Evolutionary conservation across 805 yeast genomes (phyloP), one percentile per base, ranked within the genome.

Genomic region (Sugiyamaella valdiviana): DNA sequence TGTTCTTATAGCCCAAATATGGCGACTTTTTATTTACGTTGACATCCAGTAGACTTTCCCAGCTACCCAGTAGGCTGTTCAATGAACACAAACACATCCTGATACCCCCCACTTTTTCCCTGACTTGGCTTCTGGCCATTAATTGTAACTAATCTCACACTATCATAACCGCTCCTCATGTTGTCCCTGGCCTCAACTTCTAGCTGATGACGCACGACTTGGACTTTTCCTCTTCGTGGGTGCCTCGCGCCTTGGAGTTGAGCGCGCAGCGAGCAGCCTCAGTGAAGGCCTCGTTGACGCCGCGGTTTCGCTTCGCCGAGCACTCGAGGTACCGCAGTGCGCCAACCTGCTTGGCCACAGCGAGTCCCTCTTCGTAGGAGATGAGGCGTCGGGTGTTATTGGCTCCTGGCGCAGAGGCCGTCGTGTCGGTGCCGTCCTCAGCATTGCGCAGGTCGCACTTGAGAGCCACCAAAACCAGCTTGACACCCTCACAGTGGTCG

Each of bases 211-310:
- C 50, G 40, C 65, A 61, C 49, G 50, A 50, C 39, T 50, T 47
- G 29, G 58, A 48, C 29, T 47, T 43, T 42, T 62, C 64, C 26
- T 63, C 68, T 40, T 67, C 67, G 36, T 58, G 55, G 19, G 57
- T 36, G 47, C 90, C 91, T 69, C 82, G 86, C 44, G 95, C 85
- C 62, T 80, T 86, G 12, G 95, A 95, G 53, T 85, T 83, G 57
- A 91, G 74, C 2, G 97, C 98, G 62, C 95, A 90, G 65, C 99
- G 82, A 6, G 98, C 96, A 39, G 98, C 99, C 69, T 93, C 99
- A 0, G 97, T 89, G 65, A 93, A 93, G 7, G 97, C 98, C 70
- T 93, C 99, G 63, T 95, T 93, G n/a, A 93, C 99, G 56, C 99
- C 99, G 62, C 95, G 79, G 67, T 90, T 91, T 65, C 84, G 82